Evolutionary conservation across 108 stramenopile species (phyloP), one percentile per base, ranked within the genome.

Genomic region (Pseudonitzschia multiseries): DNA sequence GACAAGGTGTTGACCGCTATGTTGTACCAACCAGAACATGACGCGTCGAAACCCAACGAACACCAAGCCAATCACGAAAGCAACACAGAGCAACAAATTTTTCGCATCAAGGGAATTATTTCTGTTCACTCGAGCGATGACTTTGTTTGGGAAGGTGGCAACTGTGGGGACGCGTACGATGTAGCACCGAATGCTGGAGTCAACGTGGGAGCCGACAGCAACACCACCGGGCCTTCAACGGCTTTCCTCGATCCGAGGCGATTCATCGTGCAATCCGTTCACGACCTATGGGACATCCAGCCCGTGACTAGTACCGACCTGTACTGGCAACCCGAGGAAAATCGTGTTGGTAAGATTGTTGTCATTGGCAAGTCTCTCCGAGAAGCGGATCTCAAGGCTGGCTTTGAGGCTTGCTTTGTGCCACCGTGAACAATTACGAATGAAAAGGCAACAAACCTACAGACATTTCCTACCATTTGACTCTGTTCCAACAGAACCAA

Each of bases 221-320:
- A 52, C 14, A 46, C 17, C 12, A 29, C 53, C 27, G 29, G 27
- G 18, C 60, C 26, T 10, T 6, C 52, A 29, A 52, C 57, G 17
- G 72, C 71, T 65, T 67, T 86, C 13, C 36, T 83, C 27, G 91
- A 92, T 65, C 44, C 52, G 18, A 78, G 93, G 42, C 69, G 85
- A 33, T 86, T 80, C 60, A 89, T 91, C 64, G 81, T 94, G 0
- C 90, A 93, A 72, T 89, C 87, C 13, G 89, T 99, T 54, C 56
- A 95, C 82, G 86, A 98, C 90, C 60, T 96, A 63, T 87, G 95
- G 97, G 86, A 91, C 70, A 79, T 87, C 53, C 78, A 83, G 77
- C 84, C 92, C 41, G 57, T 31, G 26, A 79, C 93, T 33, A 79
- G 79, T 63, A 57, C 76, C 51, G 78, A 83, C 60, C 71, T 89